phyloP scores from a whole-genome alignment of 2,329 filamentous ascomycete species.

The Nakataea oryzae region DNA sequence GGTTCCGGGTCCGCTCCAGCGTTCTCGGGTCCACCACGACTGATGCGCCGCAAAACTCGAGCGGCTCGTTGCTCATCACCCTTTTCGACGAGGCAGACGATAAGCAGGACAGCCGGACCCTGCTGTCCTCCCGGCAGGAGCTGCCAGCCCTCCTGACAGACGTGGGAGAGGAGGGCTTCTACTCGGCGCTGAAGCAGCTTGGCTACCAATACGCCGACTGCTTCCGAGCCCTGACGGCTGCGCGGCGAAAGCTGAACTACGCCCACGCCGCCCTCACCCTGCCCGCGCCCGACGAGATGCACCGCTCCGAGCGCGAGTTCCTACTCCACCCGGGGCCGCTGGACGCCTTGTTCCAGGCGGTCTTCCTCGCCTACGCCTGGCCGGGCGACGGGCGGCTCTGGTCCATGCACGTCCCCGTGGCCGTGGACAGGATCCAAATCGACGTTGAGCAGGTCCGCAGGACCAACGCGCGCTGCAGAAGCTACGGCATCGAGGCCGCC shows the following conservation, averaged over 20 bases:
- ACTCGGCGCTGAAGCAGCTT: background rate
- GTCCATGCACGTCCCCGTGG: slow-evolving; percentile 18
- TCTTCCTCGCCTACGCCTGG: slow-evolving; percentile 19
- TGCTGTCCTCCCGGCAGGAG: background rate
- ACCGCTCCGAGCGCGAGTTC: slow-evolving; percentile 4
- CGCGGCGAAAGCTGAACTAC: background rate
- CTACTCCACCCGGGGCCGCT: slow-evolving; percentile 23
- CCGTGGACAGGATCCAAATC: slow-evolving; percentile 4
- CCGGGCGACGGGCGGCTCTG: slow-evolving; percentile 22
- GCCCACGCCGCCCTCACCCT: background rate
- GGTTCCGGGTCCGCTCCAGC: background rate
- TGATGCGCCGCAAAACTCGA: background rate
- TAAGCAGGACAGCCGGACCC: background rate
- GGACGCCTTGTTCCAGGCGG: slow-evolving; percentile 23
- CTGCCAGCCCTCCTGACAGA: background rate
- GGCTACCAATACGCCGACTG: background rate
- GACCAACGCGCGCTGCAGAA: background rate
- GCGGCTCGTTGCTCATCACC: background rate
- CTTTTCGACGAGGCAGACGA: background rate
- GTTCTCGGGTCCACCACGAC: background rate
- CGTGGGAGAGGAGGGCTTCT: background rate
- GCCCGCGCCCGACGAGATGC: background rate
- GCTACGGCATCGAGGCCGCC: background rate
- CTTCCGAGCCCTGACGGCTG: background rate
- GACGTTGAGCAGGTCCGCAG: background rate